A percentile compares a stretch with the other conserved stretches of the same genome.
Evolutionary conservation across 192 early-diverging fungal genomes (phyloP).

Genomic region (Coemansia furcata): DNA sequence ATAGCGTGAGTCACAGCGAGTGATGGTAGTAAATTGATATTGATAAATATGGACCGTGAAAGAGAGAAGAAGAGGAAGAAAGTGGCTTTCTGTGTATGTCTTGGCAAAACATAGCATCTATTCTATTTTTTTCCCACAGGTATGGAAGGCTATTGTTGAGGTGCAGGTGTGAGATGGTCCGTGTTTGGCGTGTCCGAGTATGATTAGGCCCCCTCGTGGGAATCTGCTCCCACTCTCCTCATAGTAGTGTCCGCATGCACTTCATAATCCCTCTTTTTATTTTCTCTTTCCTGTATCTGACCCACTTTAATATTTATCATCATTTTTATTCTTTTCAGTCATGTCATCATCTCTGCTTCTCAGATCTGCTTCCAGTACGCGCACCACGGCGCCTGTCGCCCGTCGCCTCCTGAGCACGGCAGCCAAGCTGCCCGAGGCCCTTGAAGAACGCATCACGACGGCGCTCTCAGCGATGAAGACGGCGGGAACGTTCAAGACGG

Average conservation of each 20-base stretch:
- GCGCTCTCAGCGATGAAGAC: slow-evolving; percentile 57
- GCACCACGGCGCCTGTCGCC: neutral
- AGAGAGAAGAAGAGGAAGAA: neutral
- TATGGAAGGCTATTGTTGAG: neutral
- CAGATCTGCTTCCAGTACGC: neutral
- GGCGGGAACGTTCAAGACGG: slow-evolving; percentile 67
- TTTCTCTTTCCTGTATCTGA: neutral
- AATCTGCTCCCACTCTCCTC: neutral
- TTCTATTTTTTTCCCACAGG: neutral
- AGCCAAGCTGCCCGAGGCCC: slow-evolving; percentile 25
- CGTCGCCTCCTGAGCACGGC: neutral
- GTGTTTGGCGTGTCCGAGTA: neutral
- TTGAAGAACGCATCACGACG: slow-evolving; percentile 45
- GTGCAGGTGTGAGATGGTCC: neutral
- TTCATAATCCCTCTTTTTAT: neutral
- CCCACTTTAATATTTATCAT: neutral
- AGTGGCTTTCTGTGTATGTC: neutral
- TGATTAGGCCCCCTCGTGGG: neutral
- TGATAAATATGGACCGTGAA: neutral
- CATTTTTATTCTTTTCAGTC: neutral
- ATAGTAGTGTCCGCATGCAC: neutral
- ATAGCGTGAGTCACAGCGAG: neutral
- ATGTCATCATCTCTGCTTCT: neutral
- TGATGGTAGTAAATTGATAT: neutral
- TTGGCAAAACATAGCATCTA: too few relatives aligned